Evolutionary conservation across 495 filamentous ascomycete genomes (phyloP), one percentile per base, ranked within the genome.

Genomic region (Aspergillus leporis): DNA sequence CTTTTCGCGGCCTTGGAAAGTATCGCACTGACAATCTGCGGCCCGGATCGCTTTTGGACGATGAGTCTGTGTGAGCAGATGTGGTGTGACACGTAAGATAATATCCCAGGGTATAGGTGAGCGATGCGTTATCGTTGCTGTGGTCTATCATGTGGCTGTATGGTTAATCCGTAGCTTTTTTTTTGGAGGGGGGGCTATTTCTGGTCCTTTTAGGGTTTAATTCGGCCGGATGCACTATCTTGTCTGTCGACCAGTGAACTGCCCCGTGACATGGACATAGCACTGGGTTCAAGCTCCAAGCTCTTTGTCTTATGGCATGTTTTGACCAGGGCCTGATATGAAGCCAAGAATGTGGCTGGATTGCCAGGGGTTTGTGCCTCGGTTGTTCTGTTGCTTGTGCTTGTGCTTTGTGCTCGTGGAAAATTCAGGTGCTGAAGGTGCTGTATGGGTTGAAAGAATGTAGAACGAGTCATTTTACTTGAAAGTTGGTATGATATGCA

Each of bases 21-120:
- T 40, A 40, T 53, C 51, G 51, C 51, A 53, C 32, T 53, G 51
- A 53, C 51, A 32, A 21, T 53, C 32, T 53, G 31, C 32, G 51
- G 32, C 32, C 21, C 32, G 51, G 49, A 32, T 51, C 49, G 51
- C 51, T 12, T 36, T 21, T 5, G 32, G 51, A 23, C 9, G 16
- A 14, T 19, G 41, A 18, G 25, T 28, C 6, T 28, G 3, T 28
- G 25, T 28, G 25, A 28, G 25, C 25, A 28, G 18, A 45, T 45
- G 18, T 47, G 51, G 32, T 53, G 19, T 53, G 32, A 40, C 38
- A 41, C 38, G 38, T 41, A 41, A 6, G 14, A 16, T n/a, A 41
- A 41, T 1, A 41, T n/a, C 38, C 38, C 38, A n/a, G 38, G 34
- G 34, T 36, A 36, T 14, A 10, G 13, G 9, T 14, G 25, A 36